Conservation (phyloP, 805 yeast genomes). For the Metschnikowia sp. region DNA sequence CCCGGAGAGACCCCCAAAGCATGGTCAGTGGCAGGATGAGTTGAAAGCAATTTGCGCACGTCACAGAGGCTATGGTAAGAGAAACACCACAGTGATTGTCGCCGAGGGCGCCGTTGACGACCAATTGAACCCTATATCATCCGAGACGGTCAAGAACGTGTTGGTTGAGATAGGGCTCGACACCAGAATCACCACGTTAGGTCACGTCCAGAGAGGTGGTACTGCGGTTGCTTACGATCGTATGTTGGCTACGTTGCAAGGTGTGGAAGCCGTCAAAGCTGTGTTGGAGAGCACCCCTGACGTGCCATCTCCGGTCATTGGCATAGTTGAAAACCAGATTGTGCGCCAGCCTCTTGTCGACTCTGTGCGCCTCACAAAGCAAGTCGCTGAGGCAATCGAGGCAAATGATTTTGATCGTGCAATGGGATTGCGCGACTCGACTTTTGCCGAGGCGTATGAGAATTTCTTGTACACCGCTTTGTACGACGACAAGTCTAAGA, state of each 20-base stretch:
- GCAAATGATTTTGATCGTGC: conserved; percentile 80
- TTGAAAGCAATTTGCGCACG: conserved; percentile 70
- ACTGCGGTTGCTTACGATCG: conserved; percentile 95
- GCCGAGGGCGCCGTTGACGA: conserved; percentile 96
- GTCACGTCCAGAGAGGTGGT: conserved; percentile 99
- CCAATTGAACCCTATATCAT: conserved; percentile 74
- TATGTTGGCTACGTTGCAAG: conserved; percentile 88
- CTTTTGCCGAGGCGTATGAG: conserved; percentile 59
- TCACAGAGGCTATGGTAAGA: conserved; percentile 83
- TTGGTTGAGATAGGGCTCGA: conserved; percentile 84
- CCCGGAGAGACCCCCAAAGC: conserved; percentile 87
- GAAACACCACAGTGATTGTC: conserved; percentile 93
- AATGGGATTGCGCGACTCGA: conserved; percentile 81
- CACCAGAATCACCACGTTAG: conserved; percentile 91
- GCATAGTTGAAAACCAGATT: conserved; percentile 81
- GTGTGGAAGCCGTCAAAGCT: conserved; percentile 95
- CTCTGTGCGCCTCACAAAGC: conserved; percentile 80
- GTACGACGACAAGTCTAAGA: conserved; percentile 49
- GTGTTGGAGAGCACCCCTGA: conserved; percentile 84
- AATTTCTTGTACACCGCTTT: conserved; percentile 58
- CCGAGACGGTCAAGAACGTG: conserved; percentile 77
- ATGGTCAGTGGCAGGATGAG: conserved; percentile 74
- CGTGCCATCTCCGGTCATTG: conserved; percentile 94
- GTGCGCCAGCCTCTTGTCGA: conserved; percentile 83
- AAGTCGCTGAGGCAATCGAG: conserved; percentile 87